Conservation (phyloP, 2,329 filamentous ascomycete species). For the Penicillium paneum region DNA sequence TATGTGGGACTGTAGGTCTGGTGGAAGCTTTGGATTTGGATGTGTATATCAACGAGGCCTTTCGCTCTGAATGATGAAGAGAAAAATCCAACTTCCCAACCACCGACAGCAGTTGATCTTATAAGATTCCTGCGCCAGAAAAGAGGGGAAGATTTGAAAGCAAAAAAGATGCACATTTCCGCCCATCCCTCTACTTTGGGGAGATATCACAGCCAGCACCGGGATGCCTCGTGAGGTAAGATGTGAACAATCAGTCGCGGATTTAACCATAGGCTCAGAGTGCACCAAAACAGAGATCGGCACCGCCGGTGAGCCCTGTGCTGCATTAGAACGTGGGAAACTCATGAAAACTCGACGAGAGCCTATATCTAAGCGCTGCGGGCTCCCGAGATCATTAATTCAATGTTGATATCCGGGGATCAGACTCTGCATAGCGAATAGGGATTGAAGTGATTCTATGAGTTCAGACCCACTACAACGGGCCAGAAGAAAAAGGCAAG, state of each 20-base stretch:
- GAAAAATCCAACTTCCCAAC: conserved; percentile 6
- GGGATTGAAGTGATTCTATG: conserved; percentile 7
- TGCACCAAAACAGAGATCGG: conserved; percentile 24
- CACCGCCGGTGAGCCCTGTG: conserved; percentile 32
- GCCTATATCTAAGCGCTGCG: conserved; percentile 40
- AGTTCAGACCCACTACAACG: conserved; percentile 20
- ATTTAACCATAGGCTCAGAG: conserved; percentile 34
- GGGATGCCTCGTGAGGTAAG: conserved; percentile 38
- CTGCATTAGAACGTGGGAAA: conserved; percentile 25
- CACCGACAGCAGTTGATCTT: conserved; percentile 11
- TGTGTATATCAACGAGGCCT: conserved; percentile 9
- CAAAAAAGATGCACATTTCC: conserved; percentile 21
- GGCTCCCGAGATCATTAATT: conserved; percentile 26
- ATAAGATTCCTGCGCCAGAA: conserved; percentile 16
- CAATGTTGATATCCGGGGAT: conserved; percentile 27
- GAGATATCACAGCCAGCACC: conserved; percentile 25
- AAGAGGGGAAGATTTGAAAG: conserved; percentile 14
- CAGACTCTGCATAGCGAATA: conserved; percentile 28
- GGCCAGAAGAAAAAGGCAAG: not conserved
- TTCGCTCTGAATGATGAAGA: not conserved
- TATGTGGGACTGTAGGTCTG: conserved; percentile 6
- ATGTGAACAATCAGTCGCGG: conserved; percentile 24
- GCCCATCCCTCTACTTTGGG: conserved; percentile 25
- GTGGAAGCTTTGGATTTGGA: not conserved
- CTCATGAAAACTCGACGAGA: conserved; percentile 29